Evolutionary conservation across 1,284 basidiomycete genomes (phyloP).

Genomic region (Tilletiaria anomala): DNA sequence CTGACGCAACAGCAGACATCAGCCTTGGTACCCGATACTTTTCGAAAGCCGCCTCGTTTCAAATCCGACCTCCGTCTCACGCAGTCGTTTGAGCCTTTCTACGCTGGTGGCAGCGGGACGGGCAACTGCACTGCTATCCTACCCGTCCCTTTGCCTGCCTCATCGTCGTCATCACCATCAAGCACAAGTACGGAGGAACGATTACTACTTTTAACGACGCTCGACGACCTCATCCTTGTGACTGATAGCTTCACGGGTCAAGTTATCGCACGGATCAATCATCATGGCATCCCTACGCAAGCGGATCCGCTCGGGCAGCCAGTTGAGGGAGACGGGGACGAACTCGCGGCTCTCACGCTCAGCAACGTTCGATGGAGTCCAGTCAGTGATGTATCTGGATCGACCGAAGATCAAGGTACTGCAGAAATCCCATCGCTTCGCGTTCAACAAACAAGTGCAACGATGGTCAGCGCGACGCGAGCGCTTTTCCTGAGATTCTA

Average conservation of each 20-base stretch:
- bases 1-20: no score
- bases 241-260: not conserved
- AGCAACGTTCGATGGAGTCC: conserved; percentile 41
- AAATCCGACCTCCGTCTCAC: not conserved
- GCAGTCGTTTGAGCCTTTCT: conserved; percentile 27
- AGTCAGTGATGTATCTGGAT: not conserved
- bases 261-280: not conserved
- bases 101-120: conserved; percentile 21
- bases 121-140: not conserved
- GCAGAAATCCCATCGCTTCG: not conserved
- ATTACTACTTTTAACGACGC: not conserved
- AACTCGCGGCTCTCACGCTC: conserved; percentile 48
- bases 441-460: conserved; percentile 52
- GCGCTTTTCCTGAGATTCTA: conserved; percentile 46
- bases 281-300: not conserved
- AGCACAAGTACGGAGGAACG: no score
- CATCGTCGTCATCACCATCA: not conserved
- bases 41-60: not conserved
- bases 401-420: not conserved
- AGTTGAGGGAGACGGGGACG: not conserved
- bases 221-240: not conserved
- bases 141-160: not conserved
- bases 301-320: not conserved
- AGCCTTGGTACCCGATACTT: no score
- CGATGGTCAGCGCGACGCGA: conserved; percentile 48